phyloP scores from a whole-genome alignment of 2,329 filamentous ascomycete species.

The Diplodia intermedia region DNA sequence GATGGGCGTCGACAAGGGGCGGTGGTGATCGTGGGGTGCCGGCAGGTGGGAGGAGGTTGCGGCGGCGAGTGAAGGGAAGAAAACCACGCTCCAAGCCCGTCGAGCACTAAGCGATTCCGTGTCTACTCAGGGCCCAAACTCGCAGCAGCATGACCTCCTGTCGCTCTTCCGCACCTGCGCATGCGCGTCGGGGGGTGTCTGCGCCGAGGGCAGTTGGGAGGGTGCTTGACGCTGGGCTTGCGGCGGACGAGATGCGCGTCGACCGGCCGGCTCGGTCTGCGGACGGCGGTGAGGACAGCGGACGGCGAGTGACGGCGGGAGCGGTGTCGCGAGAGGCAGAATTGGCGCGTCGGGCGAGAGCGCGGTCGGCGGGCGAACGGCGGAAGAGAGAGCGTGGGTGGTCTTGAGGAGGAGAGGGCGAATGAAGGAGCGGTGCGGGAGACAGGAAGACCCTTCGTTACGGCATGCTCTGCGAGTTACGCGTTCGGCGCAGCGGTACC shows the following conservation, averaged over 20 bases:
- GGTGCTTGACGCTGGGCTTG: neutral
- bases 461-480: constrained; percentile 27
- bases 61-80: constrained; percentile 38
- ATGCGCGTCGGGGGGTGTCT: constrained; percentile 11
- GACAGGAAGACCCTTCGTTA: constrained; percentile 29
- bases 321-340: constrained; percentile 16
- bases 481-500: constrained; percentile 31
- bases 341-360: constrained; percentile 3
- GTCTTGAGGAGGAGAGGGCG: constrained; percentile 22
- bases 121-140: constrained; percentile 18
- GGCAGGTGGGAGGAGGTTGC: constrained; percentile 38
- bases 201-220: neutral
- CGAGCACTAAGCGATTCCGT: constrained; percentile 42
- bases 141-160: constrained; percentile 29
- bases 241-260: constrained; percentile 23
- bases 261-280: constrained; percentile 17
- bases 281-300: constrained; percentile 17
- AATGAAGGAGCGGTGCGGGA: constrained; percentile 30
- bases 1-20: constrained; percentile 33
- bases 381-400: constrained; percentile 27
- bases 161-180: constrained; percentile 18
- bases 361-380: constrained; percentile 13
- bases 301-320: constrained; percentile 6
- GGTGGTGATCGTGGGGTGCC: constrained; percentile 22
- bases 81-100: constrained; percentile 33